Evolutionary conservation across 73 alveolate genomes (phyloP), one percentile per base, ranked within the genome.

Genomic region (Paramecium biaurelia): DNA sequence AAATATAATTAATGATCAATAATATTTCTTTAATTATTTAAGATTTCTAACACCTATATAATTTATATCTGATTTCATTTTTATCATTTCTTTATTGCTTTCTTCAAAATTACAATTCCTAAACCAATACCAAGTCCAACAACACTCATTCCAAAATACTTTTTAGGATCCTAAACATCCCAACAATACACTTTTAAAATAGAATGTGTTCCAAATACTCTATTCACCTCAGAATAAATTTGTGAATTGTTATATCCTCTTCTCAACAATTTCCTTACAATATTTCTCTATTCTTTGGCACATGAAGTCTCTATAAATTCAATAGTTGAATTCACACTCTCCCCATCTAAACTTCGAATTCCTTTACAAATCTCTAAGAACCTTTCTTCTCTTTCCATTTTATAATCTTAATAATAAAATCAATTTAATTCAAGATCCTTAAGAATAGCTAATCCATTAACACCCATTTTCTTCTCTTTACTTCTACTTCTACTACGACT

Each of bases 151-250:
- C 37, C 87, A 2, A 37, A 8, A 34, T 37, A 74, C 18, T 37
- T 37, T n/a, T 74, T 34, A 0, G 57, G 57, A 20, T 79, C 90
- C 7, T 34, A 14, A 2, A 43, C 90, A 41, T 47, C 90, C 72
- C 56, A 43, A 30, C 45, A 23, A 79, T 79, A 79, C 12, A 47
- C 56, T 79, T 47, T 41, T 45, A 79, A 23, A 24, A 79, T 43
- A 1, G 76, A 14, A 79, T 79, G 90, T 7, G 90, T 30, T 79
- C 90, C 90, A 42, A 43, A 79, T 12, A 79, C 74, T 79, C 90
- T 32, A 79, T 79, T 79, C 18, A 79, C 56, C 28, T 79, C 90
- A 42, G 90, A 79, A 79, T 79, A 79, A 38, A 79, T 43, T 45
- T 79, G 2, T 7, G 45, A 9, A 47, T 79, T 79, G 18, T 6